A percentile compares a stretch with the other conserved stretches of the same genome.
phyloP scores from a whole-genome alignment of 345 rosid genomes.

The Hypericum perforatum region DNA sequence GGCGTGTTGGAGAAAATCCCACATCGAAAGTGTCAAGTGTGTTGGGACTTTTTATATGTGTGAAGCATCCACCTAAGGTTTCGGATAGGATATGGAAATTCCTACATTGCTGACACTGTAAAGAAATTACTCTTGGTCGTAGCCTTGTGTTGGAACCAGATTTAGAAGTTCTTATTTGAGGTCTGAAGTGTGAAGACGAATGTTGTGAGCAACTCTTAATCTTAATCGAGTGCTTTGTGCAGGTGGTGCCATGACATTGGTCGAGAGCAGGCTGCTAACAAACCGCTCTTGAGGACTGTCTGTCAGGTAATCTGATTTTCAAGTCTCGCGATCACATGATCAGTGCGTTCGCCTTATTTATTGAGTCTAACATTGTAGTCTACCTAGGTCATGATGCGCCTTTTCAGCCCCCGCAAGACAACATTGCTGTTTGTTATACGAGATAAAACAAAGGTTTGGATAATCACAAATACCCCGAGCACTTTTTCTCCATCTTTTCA shows the following conservation, averaged over 20 bases:
- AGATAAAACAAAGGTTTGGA: constrained; percentile 26
- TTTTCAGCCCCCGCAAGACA: constrained; percentile 27
- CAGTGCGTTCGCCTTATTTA: background rate
- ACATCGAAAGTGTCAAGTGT: too few relatives aligned
- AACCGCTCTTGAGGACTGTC: constrained; percentile 27
- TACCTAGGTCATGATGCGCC: constrained; percentile 26
- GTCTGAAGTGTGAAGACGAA: too few relatives aligned
- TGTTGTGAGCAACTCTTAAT: too few relatives aligned
- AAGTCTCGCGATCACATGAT: background rate
- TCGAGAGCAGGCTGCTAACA: constrained; percentile 28
- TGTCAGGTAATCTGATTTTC: constrained; percentile 13
- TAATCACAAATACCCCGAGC: too few relatives aligned
- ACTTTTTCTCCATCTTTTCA: background rate
- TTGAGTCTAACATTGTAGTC: background rate
- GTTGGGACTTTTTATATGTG: too few relatives aligned
- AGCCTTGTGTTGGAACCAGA: too few relatives aligned
- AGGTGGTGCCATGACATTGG: constrained; percentile 73
- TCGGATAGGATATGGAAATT: too few relatives aligned
- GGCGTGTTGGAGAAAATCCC: too few relatives aligned
- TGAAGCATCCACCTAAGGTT: too few relatives aligned
- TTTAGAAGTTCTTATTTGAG: too few relatives aligned
- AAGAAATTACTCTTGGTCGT: too few relatives aligned
- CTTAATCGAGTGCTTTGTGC: constrained; percentile 9
- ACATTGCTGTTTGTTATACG: constrained; percentile 26
- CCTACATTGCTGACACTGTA: too few relatives aligned